Evolutionary conservation across 805 yeast species (phyloP), one percentile per base, ranked within the genome.

Genomic region (Wickerhamiella lipophila): DNA sequence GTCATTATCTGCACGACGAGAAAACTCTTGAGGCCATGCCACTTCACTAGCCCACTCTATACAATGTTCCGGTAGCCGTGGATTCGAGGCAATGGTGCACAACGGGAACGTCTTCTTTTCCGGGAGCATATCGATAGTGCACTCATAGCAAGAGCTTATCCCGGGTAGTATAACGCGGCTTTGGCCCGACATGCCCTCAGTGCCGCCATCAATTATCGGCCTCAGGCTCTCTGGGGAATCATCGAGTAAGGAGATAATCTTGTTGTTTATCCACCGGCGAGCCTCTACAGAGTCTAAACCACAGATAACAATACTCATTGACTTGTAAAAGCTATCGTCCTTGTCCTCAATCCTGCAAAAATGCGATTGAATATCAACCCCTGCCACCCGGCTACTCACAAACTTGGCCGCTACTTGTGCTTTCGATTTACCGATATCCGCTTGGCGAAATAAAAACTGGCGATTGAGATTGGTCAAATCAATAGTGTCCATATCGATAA

Each of bases 101-200:
- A 89, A 79, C 1, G 97, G 96, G 56, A 79, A 84, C 0, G 86
- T 79, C 8, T 69, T 68, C 52, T 73, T 76, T 22, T 68, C 63
- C 3, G 72, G 68, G 38, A 87, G 68, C 62, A 94, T 73, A 51
- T 80, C 83, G 47, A 84, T 68, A 4, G 95, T 83, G 59, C 98
- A 89, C 62, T 89, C 97, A 67, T 85, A 89, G 65, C 98, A 89
- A 0, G 96, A 82, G 0, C 89, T 77, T 26, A 86, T 64, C 0
- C 85, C 78, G 0, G 98, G 97, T 15, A 87, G 65, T 34, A 89
- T 86, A 12, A 86, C 81, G 58, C 95, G 78, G 12, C 87, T 75
- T 58, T 89, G 95, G 2, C 98, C 98, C 55, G 83, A 75, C 59
- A 89, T 81, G 0, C 96, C 96, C 60, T 89, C 97, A 0, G 95